A percentile compares a stretch with the other conserved stretches of the same genome.
phyloP scores from a whole-genome alignment of 257 asterid species.

The Fraxinus cuspidata region DNA sequence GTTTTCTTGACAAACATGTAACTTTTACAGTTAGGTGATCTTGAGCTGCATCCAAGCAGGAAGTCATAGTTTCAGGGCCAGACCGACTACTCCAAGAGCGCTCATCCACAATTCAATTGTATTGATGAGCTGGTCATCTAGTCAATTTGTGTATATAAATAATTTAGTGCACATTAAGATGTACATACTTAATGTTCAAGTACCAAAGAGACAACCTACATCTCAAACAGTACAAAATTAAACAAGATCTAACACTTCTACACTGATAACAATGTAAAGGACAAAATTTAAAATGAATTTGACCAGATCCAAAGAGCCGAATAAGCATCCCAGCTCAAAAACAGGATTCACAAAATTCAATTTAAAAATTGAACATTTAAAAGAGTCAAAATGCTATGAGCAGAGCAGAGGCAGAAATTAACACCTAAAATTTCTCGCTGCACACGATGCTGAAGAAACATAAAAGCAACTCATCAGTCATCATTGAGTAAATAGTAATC shows the following conservation, averaged over 20 bases:
- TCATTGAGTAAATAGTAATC: background rate
- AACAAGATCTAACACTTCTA: background rate
- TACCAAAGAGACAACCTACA: background rate
- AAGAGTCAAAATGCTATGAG: background rate
- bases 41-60: too few relatives aligned
- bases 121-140: background rate
- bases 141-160: background rate
- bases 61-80: too few relatives aligned
- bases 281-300: background rate
- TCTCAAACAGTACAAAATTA: background rate
- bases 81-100: too few relatives aligned
- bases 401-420: background rate
- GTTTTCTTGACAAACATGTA: background rate
- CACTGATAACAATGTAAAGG: background rate
- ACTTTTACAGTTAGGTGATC: background rate
- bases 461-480: background rate
- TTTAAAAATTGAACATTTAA: background rate
- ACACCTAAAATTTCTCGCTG: conserved; percentile 1
- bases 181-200: background rate
- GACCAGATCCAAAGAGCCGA: conserved; percentile 1
- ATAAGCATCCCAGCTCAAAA: conserved; percentile 5
- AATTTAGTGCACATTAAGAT: background rate
- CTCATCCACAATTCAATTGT: background rate
- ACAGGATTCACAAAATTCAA: background rate
- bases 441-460: background rate